These are phyloP conservation scores for Beauveria scarabaeidicola DNA, from an alignment of 2,329 filamentous ascomycete species.

Conservation along the genomic window DNA sequence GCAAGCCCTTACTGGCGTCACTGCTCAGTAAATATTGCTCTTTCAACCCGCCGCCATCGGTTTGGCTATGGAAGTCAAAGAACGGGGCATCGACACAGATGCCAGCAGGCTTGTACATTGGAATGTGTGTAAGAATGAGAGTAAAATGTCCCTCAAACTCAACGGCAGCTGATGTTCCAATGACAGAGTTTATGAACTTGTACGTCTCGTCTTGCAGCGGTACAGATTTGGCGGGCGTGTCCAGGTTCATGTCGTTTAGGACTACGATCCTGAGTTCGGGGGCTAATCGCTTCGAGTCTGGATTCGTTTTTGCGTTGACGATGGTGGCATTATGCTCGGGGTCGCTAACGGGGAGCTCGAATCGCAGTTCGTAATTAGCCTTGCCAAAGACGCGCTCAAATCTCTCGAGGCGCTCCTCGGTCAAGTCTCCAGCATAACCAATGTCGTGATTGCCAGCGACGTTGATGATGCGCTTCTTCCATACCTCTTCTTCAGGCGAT, in stretches of 20 bases:
- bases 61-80: constrained; percentile 65
- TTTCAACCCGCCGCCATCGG: constrained; percentile 62
- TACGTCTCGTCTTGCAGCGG: constrained; percentile 71
- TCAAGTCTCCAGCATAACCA: constrained; percentile 89
- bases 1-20: constrained; percentile 62
- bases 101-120: constrained; percentile 73
- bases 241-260: constrained; percentile 89
- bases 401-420: constrained; percentile 60
- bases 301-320: constrained; percentile 33
- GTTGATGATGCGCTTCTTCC: constrained; percentile 76
- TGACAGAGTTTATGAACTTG: constrained; percentile 62
- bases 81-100: constrained; percentile 77
- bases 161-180: constrained; percentile 53
- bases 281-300: constrained; percentile 36
- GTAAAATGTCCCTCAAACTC: constrained; percentile 61
- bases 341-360: constrained; percentile 44
- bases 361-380: constrained; percentile 83
- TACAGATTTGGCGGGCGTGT: constrained; percentile 63
- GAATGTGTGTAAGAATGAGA: constrained; percentile 83
- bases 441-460: constrained; percentile 94
- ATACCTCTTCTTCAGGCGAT: constrained; percentile 40
- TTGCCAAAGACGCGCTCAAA: constrained; percentile 83
- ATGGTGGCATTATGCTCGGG: constrained; percentile 31
- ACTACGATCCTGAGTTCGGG: constrained; percentile 76
- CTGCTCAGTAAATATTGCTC: constrained; percentile 87